These are phyloP conservation scores for Triticum urartu DNA, from an alignment of 176 grass and related monocot species.

Conservation along the genomic window DNA sequence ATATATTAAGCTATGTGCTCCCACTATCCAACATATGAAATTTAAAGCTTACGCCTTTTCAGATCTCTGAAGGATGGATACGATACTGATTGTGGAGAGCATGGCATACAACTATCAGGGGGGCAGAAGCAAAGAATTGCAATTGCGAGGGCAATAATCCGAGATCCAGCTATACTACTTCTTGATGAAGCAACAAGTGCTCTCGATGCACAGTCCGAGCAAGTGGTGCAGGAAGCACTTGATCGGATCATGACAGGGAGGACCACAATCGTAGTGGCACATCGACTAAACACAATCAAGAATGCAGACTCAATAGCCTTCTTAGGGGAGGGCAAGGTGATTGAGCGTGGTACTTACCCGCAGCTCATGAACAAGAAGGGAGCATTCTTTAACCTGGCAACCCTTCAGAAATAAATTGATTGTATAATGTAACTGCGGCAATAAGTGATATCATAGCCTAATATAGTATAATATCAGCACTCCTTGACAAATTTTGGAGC, in stretches of 20 bases:
- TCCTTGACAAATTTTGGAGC: conserved; percentile 23
- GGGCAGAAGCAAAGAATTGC: conserved; percentile 97
- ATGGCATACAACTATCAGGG: conserved; percentile 84
- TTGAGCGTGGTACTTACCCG: conserved; percentile 82
- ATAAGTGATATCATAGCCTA: conserved; percentile 34
- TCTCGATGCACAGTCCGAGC: conserved; percentile 95
- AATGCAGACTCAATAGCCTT: conserved; percentile 88
- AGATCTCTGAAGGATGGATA: conserved; percentile 97
- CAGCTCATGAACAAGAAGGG: conserved; percentile 97
- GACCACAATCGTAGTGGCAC: conserved; percentile 90
- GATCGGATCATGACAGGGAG: conserved; percentile 93
- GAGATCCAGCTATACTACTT: conserved; percentile 87
- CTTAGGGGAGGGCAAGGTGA: conserved; percentile 78
- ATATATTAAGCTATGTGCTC: conserved; percentile 11
- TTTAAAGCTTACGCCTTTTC: conserved; percentile 30
- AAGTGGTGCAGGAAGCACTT: conserved; percentile 94
- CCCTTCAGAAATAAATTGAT: conserved; percentile 65
- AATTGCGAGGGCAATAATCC: conserved; percentile 89
- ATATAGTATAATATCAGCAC: conserved; percentile 18
- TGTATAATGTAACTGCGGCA: conserved; percentile 10
- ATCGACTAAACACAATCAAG: conserved; percentile 97
- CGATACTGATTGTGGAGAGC: conserved; percentile 76
- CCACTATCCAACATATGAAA: conserved; percentile 7
- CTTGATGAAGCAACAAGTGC: conserved; percentile 98
- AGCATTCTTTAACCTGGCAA: conserved; percentile 84